Evolutionary conservation across 202 grass and related monocot genomes (phyloP).

Genomic region (Schoenoplectus tabernaemontani): DNA sequence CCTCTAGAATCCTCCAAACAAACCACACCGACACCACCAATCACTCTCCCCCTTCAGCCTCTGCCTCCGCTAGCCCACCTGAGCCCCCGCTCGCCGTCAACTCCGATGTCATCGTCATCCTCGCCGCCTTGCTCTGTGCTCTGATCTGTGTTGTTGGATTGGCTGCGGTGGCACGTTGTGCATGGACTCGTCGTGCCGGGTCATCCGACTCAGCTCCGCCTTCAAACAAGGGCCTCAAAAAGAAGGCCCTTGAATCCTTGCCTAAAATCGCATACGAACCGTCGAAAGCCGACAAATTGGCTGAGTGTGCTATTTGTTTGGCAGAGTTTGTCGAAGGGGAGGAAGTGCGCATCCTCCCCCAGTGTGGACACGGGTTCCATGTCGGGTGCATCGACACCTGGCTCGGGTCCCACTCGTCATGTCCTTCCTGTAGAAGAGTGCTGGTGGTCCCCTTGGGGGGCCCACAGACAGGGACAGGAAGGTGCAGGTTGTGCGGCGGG

Average conservation of each 20-base stretch:
- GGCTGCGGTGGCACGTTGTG: slow-evolving; percentile 55
- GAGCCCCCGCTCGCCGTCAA: slow-evolving; percentile 32
- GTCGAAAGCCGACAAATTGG: slow-evolving; percentile 20
- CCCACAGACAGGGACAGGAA: slow-evolving; percentile 25
- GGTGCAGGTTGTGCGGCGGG: slow-evolving; percentile 49
- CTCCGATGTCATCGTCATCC: slow-evolving; percentile 70
- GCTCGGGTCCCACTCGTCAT: slow-evolving; percentile 76
- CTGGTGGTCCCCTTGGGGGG: slow-evolving; percentile 47
- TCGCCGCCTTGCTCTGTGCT: slow-evolving; percentile 73
- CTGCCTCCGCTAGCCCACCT: slow-evolving; percentile 25
- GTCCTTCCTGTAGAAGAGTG: slow-evolving; percentile 76
- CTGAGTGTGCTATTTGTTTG: slow-evolving; percentile 82
- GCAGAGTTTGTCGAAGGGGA: slow-evolving; percentile 70
- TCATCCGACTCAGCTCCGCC: neutral
- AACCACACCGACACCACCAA: slow-evolving; percentile 24
- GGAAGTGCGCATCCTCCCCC: slow-evolving; percentile 83
- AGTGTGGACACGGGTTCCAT: slow-evolving; percentile 90
- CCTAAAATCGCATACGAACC: slow-evolving; percentile 69
- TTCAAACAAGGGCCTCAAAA: slow-evolving; percentile 62
- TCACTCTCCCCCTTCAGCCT: neutral
- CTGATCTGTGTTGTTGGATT: slow-evolving; percentile 73
- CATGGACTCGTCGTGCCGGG: slow-evolving; percentile 34
- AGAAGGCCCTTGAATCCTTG: slow-evolving; percentile 68
- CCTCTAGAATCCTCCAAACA: slow-evolving; percentile 48
- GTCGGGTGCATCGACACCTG: slow-evolving; percentile 80